Evolutionary conservation across 2,329 filamentous ascomycete genomes (phyloP).

Genomic region (Diaporthe ilicicola): DNA sequence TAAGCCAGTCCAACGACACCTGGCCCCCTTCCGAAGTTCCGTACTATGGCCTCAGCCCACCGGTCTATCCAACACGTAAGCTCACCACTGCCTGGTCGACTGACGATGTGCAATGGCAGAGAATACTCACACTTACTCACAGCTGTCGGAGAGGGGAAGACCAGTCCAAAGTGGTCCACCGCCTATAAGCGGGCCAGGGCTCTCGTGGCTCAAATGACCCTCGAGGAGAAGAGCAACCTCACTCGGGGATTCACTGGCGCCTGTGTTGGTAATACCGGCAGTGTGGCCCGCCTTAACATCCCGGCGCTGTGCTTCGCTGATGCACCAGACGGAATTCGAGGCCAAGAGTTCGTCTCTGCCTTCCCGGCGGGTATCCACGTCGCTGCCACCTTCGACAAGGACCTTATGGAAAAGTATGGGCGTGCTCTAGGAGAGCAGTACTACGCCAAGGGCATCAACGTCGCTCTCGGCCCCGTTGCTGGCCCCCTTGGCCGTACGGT

Average conservation of each 20-base stretch:
- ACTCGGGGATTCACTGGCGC: slow-evolving; percentile 46
- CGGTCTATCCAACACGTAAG: slow-evolving; percentile 45
- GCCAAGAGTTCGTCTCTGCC: slow-evolving; percentile 45
- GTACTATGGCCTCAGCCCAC: slow-evolving; percentile 46
- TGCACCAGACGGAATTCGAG: slow-evolving; percentile 46
- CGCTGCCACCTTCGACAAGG: slow-evolving; percentile 74
- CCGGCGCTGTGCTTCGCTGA: slow-evolving; percentile 55
- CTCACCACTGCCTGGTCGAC: neutral
- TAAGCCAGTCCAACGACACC: slow-evolving; percentile 26
- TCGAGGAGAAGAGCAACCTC: slow-evolving; percentile 50
- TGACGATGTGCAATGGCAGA: neutral
- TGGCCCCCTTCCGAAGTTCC: slow-evolving; percentile 40
- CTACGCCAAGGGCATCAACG: slow-evolving; percentile 73
- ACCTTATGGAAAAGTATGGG: slow-evolving; percentile 72
- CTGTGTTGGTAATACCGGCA: slow-evolving; percentile 44
- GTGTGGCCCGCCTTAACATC: slow-evolving; percentile 47
- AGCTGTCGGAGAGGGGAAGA: slow-evolving; percentile 42
- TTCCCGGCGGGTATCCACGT: slow-evolving; percentile 76
- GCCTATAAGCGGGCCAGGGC: slow-evolving; percentile 46
- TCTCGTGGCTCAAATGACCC: slow-evolving; percentile 48
- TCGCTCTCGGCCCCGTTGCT: slow-evolving; percentile 66
- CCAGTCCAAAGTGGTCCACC: slow-evolving; percentile 43
- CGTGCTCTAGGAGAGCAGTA: slow-evolving; percentile 75
- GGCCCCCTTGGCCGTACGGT: slow-evolving; percentile 71
- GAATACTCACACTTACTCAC: slow-evolving; percentile 1